These are phyloP conservation scores for Gracilaria gracilis DNA, from an alignment of 23 red algal genomes.

Conservation along the genomic window DNA sequence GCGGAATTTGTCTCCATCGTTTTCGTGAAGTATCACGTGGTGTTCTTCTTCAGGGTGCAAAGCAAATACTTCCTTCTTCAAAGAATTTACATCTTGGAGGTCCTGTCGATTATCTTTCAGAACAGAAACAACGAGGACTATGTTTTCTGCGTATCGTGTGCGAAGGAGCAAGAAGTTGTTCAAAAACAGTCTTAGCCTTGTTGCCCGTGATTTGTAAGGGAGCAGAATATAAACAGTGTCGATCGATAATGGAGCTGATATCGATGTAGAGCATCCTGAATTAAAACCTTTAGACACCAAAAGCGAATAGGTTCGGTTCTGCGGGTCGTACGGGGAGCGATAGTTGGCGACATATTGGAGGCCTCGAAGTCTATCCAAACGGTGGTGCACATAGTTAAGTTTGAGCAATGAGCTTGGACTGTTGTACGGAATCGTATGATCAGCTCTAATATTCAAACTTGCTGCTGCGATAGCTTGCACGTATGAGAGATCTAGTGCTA, in stretches of 20 bases:
- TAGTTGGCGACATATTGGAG: slow-evolving; percentile 65
- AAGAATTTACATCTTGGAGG: not conserved
- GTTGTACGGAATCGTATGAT: not conserved
- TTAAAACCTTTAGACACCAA: slow-evolving; percentile 8
- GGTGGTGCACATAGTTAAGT: slow-evolving; percentile 62
- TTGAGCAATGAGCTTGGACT: slow-evolving; percentile 23
- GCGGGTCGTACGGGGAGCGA: not conserved
- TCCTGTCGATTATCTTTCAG: not conserved
- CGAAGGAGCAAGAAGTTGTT: slow-evolving; percentile 28
- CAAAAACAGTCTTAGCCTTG: slow-evolving; percentile 39
- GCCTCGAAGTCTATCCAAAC: slow-evolving; percentile 70
- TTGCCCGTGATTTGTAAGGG: slow-evolving; percentile 27
- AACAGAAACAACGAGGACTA: slow-evolving; percentile 46
- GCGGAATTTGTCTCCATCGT: slow-evolving; percentile 40
- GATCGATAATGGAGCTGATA: not conserved
- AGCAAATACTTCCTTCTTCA: slow-evolving; percentile 48
- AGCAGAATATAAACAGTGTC: slow-evolving; percentile 51
- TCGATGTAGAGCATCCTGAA: slow-evolving; percentile 15
- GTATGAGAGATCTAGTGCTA: slow-evolving; percentile 31
- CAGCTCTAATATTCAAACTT: not conserved
- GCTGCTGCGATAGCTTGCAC: slow-evolving; percentile 39
- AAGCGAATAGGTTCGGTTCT: slow-evolving; percentile 26
- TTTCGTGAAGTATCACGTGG: slow-evolving; percentile 45
- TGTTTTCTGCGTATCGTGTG: slow-evolving; percentile 32
- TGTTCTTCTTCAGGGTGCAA: not conserved